These are phyloP conservation scores for Hymenoscyphus repandus DNA, from an alignment of 2,329 filamentous ascomycete species.

Conservation along the genomic window DNA sequence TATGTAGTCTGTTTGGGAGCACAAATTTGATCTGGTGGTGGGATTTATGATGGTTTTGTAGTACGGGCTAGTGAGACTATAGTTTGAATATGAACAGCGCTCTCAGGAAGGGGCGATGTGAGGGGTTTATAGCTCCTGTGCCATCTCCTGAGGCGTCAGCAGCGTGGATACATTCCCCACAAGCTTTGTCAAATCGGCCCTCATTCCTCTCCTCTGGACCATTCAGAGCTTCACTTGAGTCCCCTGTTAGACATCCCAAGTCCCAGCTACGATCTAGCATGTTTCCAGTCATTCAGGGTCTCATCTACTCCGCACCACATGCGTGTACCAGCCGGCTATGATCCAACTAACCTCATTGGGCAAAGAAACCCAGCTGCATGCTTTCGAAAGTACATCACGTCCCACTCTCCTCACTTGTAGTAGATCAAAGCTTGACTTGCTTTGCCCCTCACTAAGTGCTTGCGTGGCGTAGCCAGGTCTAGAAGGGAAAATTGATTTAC, in stretches of 20 bases:
- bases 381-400: no score
- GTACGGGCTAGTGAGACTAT: background rate
- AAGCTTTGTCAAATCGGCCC: background rate
- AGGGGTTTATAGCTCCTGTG: slow-evolving; percentile 9
- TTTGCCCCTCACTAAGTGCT: no score
- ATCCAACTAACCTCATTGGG: no score
- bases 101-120: slow-evolving; percentile 7
- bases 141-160: background rate
- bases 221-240: slow-evolving; percentile 1
- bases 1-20: slow-evolving; percentile 4
- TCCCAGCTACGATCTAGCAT: background rate
- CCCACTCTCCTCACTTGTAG: no score
- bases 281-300: slow-evolving; percentile 2
- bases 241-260: no score
- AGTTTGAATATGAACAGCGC: background rate
- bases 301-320: no score
- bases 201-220: background rate
- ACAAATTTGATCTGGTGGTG: slow-evolving; percentile 1
- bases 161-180: background rate
- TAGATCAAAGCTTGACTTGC: no score
- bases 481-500: no score
- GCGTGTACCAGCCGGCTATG: no score
- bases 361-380: no score
- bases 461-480: no score
- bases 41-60: background rate